Evolutionary conservation across 306 rosid genomes (phyloP), one percentile per base, ranked within the genome.

Genomic region (Lablab purpureus): DNA sequence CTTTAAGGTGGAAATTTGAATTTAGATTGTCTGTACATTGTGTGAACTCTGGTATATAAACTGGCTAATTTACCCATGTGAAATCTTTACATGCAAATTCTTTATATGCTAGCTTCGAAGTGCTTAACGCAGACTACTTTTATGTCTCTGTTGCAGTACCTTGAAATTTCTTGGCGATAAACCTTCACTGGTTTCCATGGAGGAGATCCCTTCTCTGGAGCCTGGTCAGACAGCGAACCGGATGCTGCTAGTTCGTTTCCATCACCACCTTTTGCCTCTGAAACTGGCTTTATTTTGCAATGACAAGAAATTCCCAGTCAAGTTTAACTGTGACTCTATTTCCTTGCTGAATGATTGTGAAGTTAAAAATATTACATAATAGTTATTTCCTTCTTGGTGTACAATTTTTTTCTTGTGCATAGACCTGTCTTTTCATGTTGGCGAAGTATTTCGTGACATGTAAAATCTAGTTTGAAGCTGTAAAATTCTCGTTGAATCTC

Each of bases 251-350:
- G 98, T 85, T 82, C 91, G 86, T 70, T 96, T 96, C 87, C 90
- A 88, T 85, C 99, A 96, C 87, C 99, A 96, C 73, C 96, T 96
- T 58, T 83, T 96, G 88, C 97, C 99, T 78, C 85, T 91, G 68
- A 93, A 93, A 85, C 79, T 96, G 84, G 85, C 88, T 85, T 86
- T 96, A 69, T 84, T 79, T 87, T 90, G 93, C 84, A 85, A 91
- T 63, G 93, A 90, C 79, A 90, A 84, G 80, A 93, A 69, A 78
- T 81, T 86, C 83, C 87, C 90, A 51, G 94, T 92, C 58, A 95
- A 83, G 78, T 74, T 96, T n/a, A n/a, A n/a, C n/a, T n/a, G n/a
- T n/a, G n/a, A n/a, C n/a, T n/a, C n/a, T n/a, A n/a, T n/a, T n/a
- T n/a, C n/a, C n/a, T n/a, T n/a, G n/a, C n/a, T n/a, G n/a, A n/a